A percentile compares a stretch with the other conserved stretches of the same genome.
These are phyloP conservation scores for Stephania cephalantha DNA, from an alignment of 164 flowering plant genomes.

Conservation along the genomic window DNA sequence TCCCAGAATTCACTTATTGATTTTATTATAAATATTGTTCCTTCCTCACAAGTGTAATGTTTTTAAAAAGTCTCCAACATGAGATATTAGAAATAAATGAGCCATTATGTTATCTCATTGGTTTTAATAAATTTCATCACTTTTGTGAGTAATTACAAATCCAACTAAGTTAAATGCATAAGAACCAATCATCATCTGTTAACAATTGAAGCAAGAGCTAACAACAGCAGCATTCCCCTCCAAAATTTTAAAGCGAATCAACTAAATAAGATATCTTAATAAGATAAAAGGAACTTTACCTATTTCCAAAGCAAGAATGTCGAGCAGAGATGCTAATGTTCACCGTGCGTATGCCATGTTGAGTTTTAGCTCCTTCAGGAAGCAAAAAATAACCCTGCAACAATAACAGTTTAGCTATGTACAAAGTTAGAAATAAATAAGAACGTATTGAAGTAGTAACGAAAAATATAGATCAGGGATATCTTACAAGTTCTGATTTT, in stretches of 20 bases:
- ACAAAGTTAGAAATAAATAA: conserved; percentile 2
- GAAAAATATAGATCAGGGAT: neutral
- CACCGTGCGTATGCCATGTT: conserved; percentile 63
- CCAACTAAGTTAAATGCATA: neutral
- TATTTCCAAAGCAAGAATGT: conserved; percentile 94
- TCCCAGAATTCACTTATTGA: too few relatives aligned
- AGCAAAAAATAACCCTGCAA: conserved; percentile 83
- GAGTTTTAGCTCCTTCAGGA: conserved; percentile 77
- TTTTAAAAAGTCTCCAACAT: too few relatives aligned
- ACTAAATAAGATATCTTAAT: neutral
- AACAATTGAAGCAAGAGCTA: neutral
- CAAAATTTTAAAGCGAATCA: neutral
- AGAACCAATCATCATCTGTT: neutral
- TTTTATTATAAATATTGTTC: too few relatives aligned
- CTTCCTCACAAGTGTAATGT: too few relatives aligned
- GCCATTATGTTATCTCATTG: too few relatives aligned
- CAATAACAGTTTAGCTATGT: neutral
- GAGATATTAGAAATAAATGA: too few relatives aligned
- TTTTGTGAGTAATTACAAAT: neutral
- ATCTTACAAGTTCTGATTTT: too few relatives aligned
- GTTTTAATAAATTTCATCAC: too few relatives aligned
- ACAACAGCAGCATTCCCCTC: neutral
- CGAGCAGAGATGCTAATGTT: conserved; percentile 86
- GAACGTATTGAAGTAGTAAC: neutral
- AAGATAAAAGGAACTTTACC: conserved; percentile 32